Evolutionary conservation across 768 basidiomycete genomes (phyloP).

Genomic region (Mycena maculata): DNA sequence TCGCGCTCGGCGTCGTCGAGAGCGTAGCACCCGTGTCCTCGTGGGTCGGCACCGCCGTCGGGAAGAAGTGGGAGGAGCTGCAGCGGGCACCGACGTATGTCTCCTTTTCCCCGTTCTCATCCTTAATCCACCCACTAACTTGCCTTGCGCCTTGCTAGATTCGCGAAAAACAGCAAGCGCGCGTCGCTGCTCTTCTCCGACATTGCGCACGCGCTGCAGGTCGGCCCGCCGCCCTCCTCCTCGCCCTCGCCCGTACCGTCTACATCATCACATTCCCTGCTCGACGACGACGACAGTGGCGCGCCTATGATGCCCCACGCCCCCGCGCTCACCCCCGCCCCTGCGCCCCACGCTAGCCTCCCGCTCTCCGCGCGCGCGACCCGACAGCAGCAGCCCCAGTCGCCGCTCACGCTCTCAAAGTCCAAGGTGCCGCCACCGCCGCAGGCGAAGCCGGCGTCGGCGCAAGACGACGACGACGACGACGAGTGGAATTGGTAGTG

Average conservation of each 20-base stretch:
- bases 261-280: conserved; percentile 44
- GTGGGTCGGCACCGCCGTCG: conserved; percentile 68
- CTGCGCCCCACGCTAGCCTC: conserved; percentile 35
- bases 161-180: conserved; percentile 75
- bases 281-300: conserved; percentile 52
- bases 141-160: conserved; percentile 56
- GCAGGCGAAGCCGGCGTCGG: conserved; percentile 23
- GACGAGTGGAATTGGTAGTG: conserved; percentile 74
- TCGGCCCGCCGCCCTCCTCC: conserved; percentile 58
- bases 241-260: conserved; percentile 37
- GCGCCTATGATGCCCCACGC: conserved; percentile 24
- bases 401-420: conserved; percentile 24
- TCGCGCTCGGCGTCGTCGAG: conserved; percentile 42
- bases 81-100: conserved; percentile 67
- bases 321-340: conserved; percentile 50
- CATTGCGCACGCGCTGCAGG: conserved; percentile 53
- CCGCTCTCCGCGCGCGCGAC: conserved; percentile 16
- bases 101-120: conserved; percentile 1
- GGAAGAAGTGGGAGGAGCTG: conserved; percentile 70
- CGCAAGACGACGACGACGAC: conserved; percentile 58
- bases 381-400: conserved; percentile 35
- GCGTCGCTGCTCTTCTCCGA: conserved; percentile 75
- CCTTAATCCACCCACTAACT: conserved; percentile 22
- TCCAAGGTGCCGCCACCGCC: conserved; percentile 18
- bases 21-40: conserved; percentile 47